Evolutionary conservation across 1,139 yeast species (phyloP).

Genomic region (Candida neerlandica): DNA sequence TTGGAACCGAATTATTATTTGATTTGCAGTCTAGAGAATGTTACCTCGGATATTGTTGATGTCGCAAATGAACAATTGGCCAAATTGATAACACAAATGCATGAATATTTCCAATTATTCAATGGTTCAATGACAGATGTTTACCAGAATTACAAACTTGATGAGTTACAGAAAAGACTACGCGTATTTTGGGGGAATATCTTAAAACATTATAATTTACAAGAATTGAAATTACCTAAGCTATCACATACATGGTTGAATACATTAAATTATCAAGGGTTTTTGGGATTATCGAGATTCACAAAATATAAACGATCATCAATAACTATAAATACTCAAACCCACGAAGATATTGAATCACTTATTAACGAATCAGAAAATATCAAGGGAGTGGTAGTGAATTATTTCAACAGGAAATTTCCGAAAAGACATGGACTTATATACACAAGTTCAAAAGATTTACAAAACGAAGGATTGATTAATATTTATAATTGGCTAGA

Average conservation of each 20-base stretch:
- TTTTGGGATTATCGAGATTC: conserved; percentile 33
- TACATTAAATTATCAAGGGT: conserved; percentile 38
- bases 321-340: conserved; percentile 21
- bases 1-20: conserved; percentile 31
- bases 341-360: conserved; percentile 11
- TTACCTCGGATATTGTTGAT: conserved; percentile 17
- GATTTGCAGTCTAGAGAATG: conserved; percentile 29
- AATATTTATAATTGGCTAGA: conserved; percentile 39
- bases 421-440: conserved; percentile 41
- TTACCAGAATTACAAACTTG: conserved; percentile 19
- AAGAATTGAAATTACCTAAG: conserved; percentile 18
- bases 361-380: not conserved
- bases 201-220: conserved; percentile 28
- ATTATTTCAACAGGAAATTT: conserved; percentile 24
- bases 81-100: conserved; percentile 25
- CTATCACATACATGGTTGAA: conserved; percentile 35
- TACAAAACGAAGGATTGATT: conserved; percentile 22
- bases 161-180: conserved; percentile 22
- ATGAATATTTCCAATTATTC: conserved; percentile 29
- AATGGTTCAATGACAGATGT: conserved; percentile 29
- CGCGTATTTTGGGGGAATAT: conserved; percentile 36
- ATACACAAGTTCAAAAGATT: conserved; percentile 18
- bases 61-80: conserved; percentile 32
- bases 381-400: conserved; percentile 33
- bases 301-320: conserved; percentile 34